Percentiles rank a stretch among this genome's conserved stretches.
These are phyloP conservation scores for Cinnamomum chago DNA, from an alignment of 164 flowering plant species.

Conservation along the genomic window DNA sequence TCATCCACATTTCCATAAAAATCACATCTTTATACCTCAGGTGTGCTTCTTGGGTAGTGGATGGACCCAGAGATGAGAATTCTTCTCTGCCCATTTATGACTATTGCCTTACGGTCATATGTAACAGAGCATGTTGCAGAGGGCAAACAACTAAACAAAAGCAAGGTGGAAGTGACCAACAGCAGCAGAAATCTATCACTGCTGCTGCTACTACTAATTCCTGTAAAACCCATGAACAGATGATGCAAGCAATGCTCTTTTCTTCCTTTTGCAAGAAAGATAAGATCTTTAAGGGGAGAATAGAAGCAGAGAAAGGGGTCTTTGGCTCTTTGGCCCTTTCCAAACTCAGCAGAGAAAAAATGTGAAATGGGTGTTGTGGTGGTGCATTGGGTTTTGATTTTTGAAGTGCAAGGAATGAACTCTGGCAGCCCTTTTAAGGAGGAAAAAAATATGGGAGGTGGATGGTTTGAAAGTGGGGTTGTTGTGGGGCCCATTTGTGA, in stretches of 20 bases:
- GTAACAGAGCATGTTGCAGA: slow-evolving; percentile 34
- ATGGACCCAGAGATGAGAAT: slow-evolving; percentile 11
- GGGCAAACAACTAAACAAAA: slow-evolving; percentile 14
- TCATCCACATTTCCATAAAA: slow-evolving; percentile 15
- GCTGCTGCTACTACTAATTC: background rate
- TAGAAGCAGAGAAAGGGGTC: background rate
- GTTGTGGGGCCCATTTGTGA: no score
- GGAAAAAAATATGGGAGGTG: no score
- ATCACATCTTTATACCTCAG: slow-evolving; percentile 6
- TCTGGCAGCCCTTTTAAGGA: no score
- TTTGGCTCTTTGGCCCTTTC: no score
- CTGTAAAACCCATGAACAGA: slow-evolving; percentile 1
- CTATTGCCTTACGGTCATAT: slow-evolving; percentile 4
- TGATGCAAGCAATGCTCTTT: slow-evolving; percentile 1
- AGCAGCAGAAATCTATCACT: background rate
- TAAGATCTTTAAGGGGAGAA: background rate
- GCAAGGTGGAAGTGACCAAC: background rate
- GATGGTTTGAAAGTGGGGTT: no score
- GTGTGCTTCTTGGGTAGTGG: slow-evolving; percentile 15
- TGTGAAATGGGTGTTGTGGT: no score
- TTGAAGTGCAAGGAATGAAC: no score
- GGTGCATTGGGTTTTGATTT: no score
- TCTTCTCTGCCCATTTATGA: slow-evolving; percentile 10
- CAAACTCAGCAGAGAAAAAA: no score
- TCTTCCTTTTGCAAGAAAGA: background rate